Evolutionary conservation across 768 basidiomycete species (phyloP).

Genomic region (Rhodotorula babjevae): DNA sequence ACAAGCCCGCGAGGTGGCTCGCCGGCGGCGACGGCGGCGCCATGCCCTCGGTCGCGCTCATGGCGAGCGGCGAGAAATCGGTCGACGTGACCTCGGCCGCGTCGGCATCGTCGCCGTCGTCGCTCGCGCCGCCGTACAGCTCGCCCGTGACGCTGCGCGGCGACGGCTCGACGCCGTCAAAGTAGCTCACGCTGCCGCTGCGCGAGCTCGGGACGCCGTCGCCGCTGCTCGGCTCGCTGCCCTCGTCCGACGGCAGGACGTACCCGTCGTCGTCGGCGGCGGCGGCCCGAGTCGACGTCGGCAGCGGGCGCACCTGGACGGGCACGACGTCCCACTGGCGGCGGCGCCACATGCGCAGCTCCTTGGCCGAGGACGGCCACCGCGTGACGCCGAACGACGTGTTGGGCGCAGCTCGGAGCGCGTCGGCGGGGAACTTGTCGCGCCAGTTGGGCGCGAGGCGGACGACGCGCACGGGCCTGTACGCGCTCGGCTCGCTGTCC

Average conservation of each 20-base stretch:
- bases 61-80: neutral
- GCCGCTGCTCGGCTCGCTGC: neutral
- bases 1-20: too few species aligned
- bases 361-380: constrained; percentile 7
- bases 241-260: neutral
- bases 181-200: neutral
- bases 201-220: neutral
- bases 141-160: neutral
- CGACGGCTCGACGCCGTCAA: neutral
- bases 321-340: constrained; percentile 35
- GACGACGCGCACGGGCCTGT: constrained; percentile 27
- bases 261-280: neutral
- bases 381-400: neutral
- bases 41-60: neutral
- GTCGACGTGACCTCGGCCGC: neutral
- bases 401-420: neutral
- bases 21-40: too few species aligned
- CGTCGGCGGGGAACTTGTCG: constrained; percentile 24
- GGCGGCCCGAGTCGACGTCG: neutral
- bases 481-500: constrained; percentile 31
- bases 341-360: constrained; percentile 30
- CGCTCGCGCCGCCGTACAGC: neutral
- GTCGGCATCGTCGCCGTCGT: neutral
- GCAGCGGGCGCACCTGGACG: constrained; percentile 17
- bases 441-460: constrained; percentile 21